Evolutionary conservation across 176 grass and related monocot genomes (phyloP), one percentile per base, ranked within the genome.

Genomic region (Musa itinerans): DNA sequence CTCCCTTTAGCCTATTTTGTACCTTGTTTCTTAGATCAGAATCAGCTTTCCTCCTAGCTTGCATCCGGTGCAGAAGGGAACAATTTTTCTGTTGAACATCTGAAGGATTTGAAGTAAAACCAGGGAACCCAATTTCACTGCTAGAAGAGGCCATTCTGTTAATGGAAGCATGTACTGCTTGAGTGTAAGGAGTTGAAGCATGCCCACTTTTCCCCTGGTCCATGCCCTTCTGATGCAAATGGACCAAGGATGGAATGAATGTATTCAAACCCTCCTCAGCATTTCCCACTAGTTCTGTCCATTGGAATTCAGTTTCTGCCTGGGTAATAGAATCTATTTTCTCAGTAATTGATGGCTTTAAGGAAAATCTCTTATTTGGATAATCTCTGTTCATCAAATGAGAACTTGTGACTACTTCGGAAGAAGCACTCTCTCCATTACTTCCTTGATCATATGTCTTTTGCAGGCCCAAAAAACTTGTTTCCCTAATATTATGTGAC

Each of bases 41-140:
- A 81, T 95, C 85, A 3, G 75, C 84, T 27, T 86, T 85, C 84
- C 88, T 86, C 86, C 88, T 83, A 54, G 86, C 50, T 79, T 92
- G 86, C 78, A 99, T 87, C 81, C 95, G 96, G 79, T 92, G 88
- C 50, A 92, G 56, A 22, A 95, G 73, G 68, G 91, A 88, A 77
- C 86, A 99, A 83, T 81, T 92, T 71, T 88, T 76, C 24, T 94
- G 88, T 56, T 86, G 88, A 82, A 81, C 79, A 76, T 88, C 92
- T 86, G 85, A 53, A 76, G 78, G 79, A 48, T 63, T 61, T 70
- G 87, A 71, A 34, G 83, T 73, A 54, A 49, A 80, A 72, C 91
- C 85, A 84, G 89, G 83, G 22, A 95, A 88, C 22, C 81, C 85
- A 80, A 86, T 70, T 65, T 80, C 81, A 75, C 75, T 76, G 49